phyloP scores from a whole-genome alignment of 495 filamentous ascomycete species.

The Parathielavia hyrcaniae region DNA sequence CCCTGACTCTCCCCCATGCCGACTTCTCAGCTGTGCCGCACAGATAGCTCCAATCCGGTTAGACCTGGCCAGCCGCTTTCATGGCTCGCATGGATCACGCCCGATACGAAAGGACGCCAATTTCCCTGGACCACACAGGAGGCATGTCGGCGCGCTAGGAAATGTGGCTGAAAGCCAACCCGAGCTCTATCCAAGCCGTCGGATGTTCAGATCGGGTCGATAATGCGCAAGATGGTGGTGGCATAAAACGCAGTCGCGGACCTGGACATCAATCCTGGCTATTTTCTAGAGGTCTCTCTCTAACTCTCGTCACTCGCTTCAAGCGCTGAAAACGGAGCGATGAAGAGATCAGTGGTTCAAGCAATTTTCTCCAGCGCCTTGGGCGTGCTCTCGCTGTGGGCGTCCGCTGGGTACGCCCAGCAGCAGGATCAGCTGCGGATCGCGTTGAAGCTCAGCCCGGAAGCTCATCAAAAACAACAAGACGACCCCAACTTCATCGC shows the following conservation, averaged over 20 bases:
- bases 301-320: not conserved
- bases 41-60: no score
- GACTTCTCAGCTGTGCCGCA: no score
- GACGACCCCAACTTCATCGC: conserved; percentile 5
- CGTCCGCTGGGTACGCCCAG: not conserved
- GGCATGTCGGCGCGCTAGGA: not conserved
- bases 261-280: no score
- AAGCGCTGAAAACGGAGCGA: not conserved
- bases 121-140: not conserved
- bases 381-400: not conserved
- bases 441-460: conserved; percentile 10
- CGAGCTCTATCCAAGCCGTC: not conserved
- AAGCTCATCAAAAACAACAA: conserved; percentile 4
- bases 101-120: no score
- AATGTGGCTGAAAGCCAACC: not conserved
- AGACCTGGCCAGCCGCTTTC: not conserved
- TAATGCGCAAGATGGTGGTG: no score
- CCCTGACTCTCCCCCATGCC: no score
- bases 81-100: not conserved
- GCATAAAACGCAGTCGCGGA: no score
- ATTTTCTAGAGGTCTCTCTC: no score
- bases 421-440: conserved; percentile 5
- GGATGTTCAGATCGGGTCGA: not conserved
- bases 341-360: not conserved
- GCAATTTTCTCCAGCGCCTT: not conserved